Conservation (phyloP, 2,329 filamentous ascomycete genomes). For the Aspergillus tubingensis region DNA sequence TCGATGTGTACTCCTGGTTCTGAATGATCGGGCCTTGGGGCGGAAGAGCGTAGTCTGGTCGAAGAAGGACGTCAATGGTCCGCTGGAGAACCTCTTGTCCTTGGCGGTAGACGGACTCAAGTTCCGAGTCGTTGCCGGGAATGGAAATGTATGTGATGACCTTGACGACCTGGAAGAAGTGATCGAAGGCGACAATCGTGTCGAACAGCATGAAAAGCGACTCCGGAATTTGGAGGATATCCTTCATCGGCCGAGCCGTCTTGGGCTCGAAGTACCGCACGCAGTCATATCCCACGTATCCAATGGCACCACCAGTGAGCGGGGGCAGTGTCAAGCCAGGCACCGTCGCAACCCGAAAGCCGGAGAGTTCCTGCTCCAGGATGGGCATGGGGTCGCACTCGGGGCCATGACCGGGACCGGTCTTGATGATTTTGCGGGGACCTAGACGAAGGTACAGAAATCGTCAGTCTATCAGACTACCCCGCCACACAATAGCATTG, state of each 20-base stretch:
- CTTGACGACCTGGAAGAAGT: slow-evolving; percentile 90
- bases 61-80: slow-evolving; percentile 71
- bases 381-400: slow-evolving; percentile 80
- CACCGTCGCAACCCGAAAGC: slow-evolving; percentile 77
- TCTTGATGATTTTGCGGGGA: slow-evolving; percentile 76
- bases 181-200: slow-evolving; percentile 90
- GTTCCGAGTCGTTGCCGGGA: slow-evolving; percentile 56
- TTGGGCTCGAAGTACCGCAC: slow-evolving; percentile 97
- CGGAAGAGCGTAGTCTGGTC: slow-evolving; percentile 75
- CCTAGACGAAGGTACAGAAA: slow-evolving; percentile 40
- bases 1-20: slow-evolving; percentile 81
- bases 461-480: slow-evolving; percentile 4
- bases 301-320: slow-evolving; percentile 87
- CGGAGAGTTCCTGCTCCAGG: slow-evolving; percentile 76
- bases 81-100: slow-evolving; percentile 65
- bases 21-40: slow-evolving; percentile 71
- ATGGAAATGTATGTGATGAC: slow-evolving; percentile 88
- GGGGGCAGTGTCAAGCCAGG: slow-evolving; percentile 81
- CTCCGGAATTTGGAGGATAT: slow-evolving; percentile 86
- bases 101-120: slow-evolving; percentile 70
- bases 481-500: neutral
- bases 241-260: slow-evolving; percentile 85
- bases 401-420: slow-evolving; percentile 82
- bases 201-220: slow-evolving; percentile 97
- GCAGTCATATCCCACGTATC: slow-evolving; percentile 97